Conservation (phyloP, 2,329 filamentous ascomycete species). For the Calcarisporium arbuscula region DNA sequence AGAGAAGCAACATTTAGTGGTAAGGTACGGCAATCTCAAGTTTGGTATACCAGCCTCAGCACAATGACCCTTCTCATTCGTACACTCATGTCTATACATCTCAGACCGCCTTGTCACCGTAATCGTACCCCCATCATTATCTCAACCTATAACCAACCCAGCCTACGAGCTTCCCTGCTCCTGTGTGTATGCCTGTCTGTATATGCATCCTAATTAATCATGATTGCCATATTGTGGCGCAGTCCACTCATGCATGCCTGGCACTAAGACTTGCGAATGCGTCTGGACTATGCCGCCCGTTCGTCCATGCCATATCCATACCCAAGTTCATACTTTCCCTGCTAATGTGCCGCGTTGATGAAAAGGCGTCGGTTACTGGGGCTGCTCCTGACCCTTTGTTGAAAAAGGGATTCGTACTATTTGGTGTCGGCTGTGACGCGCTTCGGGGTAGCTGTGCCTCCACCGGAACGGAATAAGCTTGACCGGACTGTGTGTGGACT, state of each 20-base stretch:
- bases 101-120: no score
- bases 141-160: no score
- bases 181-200: no score
- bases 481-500: conserved; percentile 17
- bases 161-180: no score
- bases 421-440: conserved; percentile 27
- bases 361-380: conserved; percentile 38
- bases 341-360: conserved; percentile 35
- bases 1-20: no score
- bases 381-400: conserved; percentile 21
- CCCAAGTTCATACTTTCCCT: conserved; percentile 66
- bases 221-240: no score
- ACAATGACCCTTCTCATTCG: no score
- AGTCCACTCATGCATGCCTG: conserved; percentile 39
- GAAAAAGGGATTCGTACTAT: conserved; percentile 54
- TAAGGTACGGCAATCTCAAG: no score
- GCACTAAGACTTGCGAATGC: conserved; percentile 72
- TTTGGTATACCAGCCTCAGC: no score
- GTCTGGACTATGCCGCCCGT: conserved; percentile 71
- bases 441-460: conserved; percentile 19
- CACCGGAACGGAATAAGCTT: conserved; percentile 20
- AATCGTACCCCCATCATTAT: no score
- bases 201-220: no score
- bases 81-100: no score
- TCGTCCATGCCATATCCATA: conserved; percentile 57